Conservation (phyloP, 1,139 yeast species). For the Casaregolazyma lundiana region DNA sequence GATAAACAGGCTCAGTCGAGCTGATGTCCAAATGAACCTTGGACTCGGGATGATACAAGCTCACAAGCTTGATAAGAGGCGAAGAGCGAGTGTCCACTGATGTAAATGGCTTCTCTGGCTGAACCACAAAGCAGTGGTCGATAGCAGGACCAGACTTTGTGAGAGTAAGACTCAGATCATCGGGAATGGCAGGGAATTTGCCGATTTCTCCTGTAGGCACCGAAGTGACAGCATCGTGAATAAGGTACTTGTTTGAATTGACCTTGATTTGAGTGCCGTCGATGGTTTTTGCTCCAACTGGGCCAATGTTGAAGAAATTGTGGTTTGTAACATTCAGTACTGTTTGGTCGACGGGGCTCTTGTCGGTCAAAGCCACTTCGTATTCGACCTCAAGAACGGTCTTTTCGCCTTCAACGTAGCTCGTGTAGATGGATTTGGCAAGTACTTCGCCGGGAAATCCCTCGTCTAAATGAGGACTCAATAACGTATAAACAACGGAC, state of each 20-base stretch:
- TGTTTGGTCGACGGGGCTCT: slow-evolving; percentile 43
- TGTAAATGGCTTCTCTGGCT: slow-evolving; percentile 29
- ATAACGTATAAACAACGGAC: slow-evolving; percentile 26
- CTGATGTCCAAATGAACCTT: slow-evolving; percentile 41
- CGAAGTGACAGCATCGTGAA: slow-evolving; percentile 36
- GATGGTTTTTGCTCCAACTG: slow-evolving; percentile 26
- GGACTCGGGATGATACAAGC: slow-evolving; percentile 48
- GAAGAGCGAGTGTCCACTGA: slow-evolving; percentile 42
- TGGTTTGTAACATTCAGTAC: slow-evolving; percentile 61
- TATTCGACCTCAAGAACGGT: slow-evolving; percentile 42
- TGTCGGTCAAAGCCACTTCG: slow-evolving; percentile 41
- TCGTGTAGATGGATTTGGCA: slow-evolving; percentile 42
- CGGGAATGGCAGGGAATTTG: slow-evolving; percentile 30
- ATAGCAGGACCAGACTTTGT: slow-evolving; percentile 36
- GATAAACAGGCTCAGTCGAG: slow-evolving; percentile 67
- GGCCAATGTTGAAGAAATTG: slow-evolving; percentile 49
- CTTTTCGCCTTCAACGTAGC: slow-evolving; percentile 30
- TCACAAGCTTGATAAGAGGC: slow-evolving; percentile 39
- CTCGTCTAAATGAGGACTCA: slow-evolving; percentile 45
- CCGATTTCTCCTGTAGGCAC: slow-evolving; percentile 51
- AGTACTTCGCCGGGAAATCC: slow-evolving; percentile 55
- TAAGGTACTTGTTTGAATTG: slow-evolving; percentile 34
- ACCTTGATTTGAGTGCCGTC: slow-evolving; percentile 32
- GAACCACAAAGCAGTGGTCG: slow-evolving; percentile 52
- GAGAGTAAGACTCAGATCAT: slow-evolving; percentile 26